Percentiles rank a stretch among this genome's conserved stretches.
Evolutionary conservation across 2,329 filamentous ascomycete genomes (phyloP).

Genomic region (Myriosclerotinia curreyana): DNA sequence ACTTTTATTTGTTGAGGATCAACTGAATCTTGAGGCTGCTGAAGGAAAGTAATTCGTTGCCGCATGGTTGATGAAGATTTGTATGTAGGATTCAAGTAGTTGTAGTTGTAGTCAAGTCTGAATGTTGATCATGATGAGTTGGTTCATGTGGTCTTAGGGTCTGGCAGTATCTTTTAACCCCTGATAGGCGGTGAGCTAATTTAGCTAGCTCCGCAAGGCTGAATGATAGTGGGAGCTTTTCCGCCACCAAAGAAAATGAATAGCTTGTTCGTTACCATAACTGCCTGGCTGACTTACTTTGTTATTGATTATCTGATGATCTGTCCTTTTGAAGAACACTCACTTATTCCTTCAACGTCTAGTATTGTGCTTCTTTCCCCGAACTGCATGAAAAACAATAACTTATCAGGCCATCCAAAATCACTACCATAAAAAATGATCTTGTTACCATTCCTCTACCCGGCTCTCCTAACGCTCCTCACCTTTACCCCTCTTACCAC

Average conservation of each 20-base stretch:
- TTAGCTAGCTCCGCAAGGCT: constrained; percentile 15
- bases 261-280: neutral
- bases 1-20: constrained; percentile 63
- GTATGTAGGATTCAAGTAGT: neutral
- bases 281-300: neutral
- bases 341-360: neutral
- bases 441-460: constrained; percentile 29
- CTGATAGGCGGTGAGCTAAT: constrained; percentile 1
- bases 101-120: constrained; percentile 2
- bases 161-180: constrained; percentile 1
- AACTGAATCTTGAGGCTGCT: constrained; percentile 60
- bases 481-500: constrained; percentile 24
- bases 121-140: constrained; percentile 5
- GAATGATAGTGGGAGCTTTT: neutral
- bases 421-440: constrained; percentile 29
- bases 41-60: constrained; percentile 76
- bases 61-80: constrained; percentile 55
- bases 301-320: constrained; percentile 10
- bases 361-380: neutral
- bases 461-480: constrained; percentile 34
- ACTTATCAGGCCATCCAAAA: neutral
- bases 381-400: neutral
- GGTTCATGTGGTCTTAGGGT: neutral
- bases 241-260: constrained; percentile 11
- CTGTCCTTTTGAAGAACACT: constrained; percentile 13